phyloP scores from a whole-genome alignment of 148 eudicot species.

The Rhododendron simsii region DNA sequence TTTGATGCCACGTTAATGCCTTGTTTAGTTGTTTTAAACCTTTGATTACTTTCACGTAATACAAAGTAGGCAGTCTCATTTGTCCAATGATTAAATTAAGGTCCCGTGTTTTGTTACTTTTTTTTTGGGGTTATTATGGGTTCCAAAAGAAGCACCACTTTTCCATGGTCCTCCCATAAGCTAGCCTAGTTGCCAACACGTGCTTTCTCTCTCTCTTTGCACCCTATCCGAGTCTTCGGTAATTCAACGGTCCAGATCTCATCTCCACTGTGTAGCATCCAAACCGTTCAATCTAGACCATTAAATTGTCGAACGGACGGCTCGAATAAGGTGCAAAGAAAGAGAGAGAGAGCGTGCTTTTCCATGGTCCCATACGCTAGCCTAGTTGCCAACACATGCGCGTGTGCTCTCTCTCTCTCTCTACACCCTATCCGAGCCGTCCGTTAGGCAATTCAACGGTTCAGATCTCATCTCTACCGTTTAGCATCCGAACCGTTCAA shows the following conservation, averaged over 20 bases:
- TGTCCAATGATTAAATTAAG: neutral
- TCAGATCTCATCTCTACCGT: too few species aligned
- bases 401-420: neutral
- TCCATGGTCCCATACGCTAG: neutral
- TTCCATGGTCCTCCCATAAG: neutral
- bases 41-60: neutral
- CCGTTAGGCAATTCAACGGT: too few species aligned
- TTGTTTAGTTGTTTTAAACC: neutral
- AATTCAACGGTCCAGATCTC: too few species aligned
- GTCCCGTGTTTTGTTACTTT: neutral
- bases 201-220: neutral
- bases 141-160: neutral
- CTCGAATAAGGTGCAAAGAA: too few species aligned
- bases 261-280: too few species aligned
- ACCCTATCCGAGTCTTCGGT: too few species aligned
- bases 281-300: too few species aligned
- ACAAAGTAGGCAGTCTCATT: neutral
- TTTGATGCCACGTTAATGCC: slow-evolving; percentile 8
- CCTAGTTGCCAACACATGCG: neutral
- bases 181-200: neutral
- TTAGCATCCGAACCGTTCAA: too few species aligned
- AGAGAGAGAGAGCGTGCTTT: neutral
- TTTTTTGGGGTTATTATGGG: neutral
- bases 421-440: too few species aligned
- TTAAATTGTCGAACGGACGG: too few species aligned